Conservation (phyloP, 2,329 filamentous ascomycete species). For the Dryadomyces quercivorus region DNA sequence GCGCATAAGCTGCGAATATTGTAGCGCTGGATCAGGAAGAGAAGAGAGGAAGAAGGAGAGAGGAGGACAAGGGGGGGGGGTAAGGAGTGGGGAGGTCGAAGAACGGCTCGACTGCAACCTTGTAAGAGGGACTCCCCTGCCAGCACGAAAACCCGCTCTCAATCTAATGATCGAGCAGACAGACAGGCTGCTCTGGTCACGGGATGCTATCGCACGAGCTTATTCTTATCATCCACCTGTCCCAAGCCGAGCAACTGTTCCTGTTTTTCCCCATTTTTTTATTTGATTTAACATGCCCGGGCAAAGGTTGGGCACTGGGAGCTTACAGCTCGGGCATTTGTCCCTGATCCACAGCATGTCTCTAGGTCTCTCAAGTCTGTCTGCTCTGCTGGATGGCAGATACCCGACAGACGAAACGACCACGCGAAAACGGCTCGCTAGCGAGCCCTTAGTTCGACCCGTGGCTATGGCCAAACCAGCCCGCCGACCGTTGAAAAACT, state of each 20-base stretch:
- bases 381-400: background rate
- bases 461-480: constrained; percentile 1
- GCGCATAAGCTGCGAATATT: background rate
- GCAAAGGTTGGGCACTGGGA: background rate
- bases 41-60: background rate
- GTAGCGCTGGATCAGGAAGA: background rate
- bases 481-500: background rate
- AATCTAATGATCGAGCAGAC: too few relatives aligned
- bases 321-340: too few relatives aligned
- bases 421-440: background rate
- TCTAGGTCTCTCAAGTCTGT: background rate
- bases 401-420: background rate
- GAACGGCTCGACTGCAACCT: background rate
- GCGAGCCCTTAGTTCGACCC: background rate
- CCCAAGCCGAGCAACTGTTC: background rate
- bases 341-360: too few relatives aligned
- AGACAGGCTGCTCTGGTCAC: background rate
- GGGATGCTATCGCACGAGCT: background rate
- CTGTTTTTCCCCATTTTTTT: background rate
- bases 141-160: background rate
- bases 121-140: background rate
- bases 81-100: background rate
- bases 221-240: background rate
- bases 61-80: background rate
- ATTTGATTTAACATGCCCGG: background rate